Evolutionary conservation across 352 stramenopile species (phyloP).

Genomic region (Phytophthora citricola): DNA sequence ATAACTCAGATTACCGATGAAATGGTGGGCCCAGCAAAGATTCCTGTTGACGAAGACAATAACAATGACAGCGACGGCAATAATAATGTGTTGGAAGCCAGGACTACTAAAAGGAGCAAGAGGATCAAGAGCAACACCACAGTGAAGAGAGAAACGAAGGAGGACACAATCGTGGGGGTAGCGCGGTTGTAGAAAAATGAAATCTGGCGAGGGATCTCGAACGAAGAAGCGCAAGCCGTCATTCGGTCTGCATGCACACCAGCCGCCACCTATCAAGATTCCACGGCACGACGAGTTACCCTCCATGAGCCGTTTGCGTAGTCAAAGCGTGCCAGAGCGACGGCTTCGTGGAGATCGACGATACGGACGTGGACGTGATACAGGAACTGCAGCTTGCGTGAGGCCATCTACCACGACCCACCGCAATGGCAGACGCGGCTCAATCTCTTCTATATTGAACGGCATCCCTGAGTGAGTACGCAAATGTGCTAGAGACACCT

Average conservation of each 20-base stretch:
- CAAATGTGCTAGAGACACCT: background rate
- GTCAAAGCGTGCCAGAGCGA: conserved; percentile 55
- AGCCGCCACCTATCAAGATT: conserved; percentile 74
- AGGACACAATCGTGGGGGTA: background rate
- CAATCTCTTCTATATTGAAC: conserved; percentile 80
- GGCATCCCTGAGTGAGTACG: conserved; percentile 48
- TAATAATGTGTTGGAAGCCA: background rate
- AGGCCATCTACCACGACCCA: conserved; percentile 66
- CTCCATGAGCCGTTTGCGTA: conserved; percentile 40
- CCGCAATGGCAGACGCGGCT: conserved; percentile 62
- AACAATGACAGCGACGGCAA: background rate
- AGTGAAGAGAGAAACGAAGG: conserved; percentile 10
- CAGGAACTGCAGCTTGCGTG: conserved; percentile 13
- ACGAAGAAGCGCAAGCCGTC: conserved; percentile 46
- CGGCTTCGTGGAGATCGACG: conserved; percentile 33
- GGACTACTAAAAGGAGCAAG: conserved; percentile 22
- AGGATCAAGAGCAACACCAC: conserved; percentile 30
- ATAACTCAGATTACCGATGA: conserved; percentile 21
- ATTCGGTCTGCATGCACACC: conserved; percentile 31
- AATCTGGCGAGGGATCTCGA: conserved; percentile 2
- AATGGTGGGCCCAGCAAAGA: conserved; percentile 20
- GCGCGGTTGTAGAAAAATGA: conserved; percentile 6
- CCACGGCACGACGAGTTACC: conserved; percentile 51
- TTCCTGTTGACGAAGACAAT: conserved; percentile 1
- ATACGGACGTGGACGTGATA: conserved; percentile 27